These are phyloP conservation scores for Chlamydomonas urium DNA, from an alignment of 139 green algal species.

Conservation along the genomic window DNA sequence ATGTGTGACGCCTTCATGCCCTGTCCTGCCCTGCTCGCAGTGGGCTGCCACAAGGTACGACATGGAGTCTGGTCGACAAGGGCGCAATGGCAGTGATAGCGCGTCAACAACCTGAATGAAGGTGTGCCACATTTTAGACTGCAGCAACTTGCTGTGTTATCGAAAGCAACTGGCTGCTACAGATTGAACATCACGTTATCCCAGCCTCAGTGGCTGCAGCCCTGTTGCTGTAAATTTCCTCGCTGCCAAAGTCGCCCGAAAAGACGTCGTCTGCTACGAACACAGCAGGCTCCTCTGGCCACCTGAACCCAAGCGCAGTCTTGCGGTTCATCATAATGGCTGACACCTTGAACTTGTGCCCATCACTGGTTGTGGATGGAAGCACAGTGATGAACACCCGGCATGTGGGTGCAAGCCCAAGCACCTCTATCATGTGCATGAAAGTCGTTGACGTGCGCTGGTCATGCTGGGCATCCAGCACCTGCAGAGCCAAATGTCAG, in stretches of 20 bases:
- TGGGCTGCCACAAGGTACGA: no score
- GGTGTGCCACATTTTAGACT: no score
- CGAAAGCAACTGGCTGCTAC: no score
- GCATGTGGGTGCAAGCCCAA: not conserved
- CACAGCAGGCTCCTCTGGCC: conserved; percentile 6
- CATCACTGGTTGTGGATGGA: not conserved
- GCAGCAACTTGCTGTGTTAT: no score
- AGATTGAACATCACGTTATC: no score
- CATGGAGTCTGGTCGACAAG: no score
- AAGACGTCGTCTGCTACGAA: conserved; percentile 10
- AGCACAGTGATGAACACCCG: not conserved
- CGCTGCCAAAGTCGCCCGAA: not conserved
- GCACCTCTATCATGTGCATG: not conserved
- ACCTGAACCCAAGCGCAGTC: not conserved
- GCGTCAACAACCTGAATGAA: no score
- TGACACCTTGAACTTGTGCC: conserved; percentile 17
- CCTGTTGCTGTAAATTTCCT: not conserved
- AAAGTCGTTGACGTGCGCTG: conserved; percentile 3
- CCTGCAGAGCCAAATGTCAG: conserved; percentile 1
- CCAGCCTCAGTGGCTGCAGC: no score
- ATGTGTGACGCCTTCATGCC: no score
- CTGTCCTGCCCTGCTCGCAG: no score
- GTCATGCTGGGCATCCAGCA: not conserved
- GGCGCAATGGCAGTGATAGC: no score
- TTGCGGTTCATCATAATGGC: conserved; percentile 7